Conservation (phyloP, 306 rosid genomes). For the Albizia julibrissin region DNA sequence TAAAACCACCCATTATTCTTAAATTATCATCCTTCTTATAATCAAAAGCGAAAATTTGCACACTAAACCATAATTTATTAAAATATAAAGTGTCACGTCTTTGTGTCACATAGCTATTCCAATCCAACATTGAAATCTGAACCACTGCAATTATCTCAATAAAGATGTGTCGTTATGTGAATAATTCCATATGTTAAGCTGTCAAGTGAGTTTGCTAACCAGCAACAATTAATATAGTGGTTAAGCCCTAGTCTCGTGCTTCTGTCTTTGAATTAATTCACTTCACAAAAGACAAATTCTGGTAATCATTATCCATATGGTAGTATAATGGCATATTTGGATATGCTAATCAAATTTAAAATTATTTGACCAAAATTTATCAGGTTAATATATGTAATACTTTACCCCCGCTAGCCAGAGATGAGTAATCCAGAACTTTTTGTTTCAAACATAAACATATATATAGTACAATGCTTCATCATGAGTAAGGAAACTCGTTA, state of each 20-base stretch:
- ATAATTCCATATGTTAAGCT: conserved; percentile 4
- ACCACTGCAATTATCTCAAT: conserved; percentile 17
- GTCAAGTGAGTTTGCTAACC: conserved; percentile 1
- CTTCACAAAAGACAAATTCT: background rate
- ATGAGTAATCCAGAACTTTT: background rate
- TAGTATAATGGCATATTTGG: background rate
- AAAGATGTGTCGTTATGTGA: background rate
- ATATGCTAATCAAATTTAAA: background rate
- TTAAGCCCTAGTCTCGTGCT: conserved; percentile 2
- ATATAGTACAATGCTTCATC: background rate
- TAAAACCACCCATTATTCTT: background rate
- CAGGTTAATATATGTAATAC: background rate
- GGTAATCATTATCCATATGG: background rate
- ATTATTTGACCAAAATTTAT: background rate
- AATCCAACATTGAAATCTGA: conserved; percentile 21
- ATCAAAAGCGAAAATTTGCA: background rate
- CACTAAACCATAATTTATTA: background rate
- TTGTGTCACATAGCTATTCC: conserved; percentile 8
- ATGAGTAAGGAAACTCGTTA: background rate
- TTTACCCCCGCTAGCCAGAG: background rate
- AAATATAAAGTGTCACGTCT: conserved; percentile 7
- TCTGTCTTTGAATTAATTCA: background rate
- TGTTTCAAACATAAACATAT: background rate
- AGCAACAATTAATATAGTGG: background rate
- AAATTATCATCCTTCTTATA: background rate